Conservation (phyloP, 352 stramenopile species). For the Pythium rishiriense region DNA sequence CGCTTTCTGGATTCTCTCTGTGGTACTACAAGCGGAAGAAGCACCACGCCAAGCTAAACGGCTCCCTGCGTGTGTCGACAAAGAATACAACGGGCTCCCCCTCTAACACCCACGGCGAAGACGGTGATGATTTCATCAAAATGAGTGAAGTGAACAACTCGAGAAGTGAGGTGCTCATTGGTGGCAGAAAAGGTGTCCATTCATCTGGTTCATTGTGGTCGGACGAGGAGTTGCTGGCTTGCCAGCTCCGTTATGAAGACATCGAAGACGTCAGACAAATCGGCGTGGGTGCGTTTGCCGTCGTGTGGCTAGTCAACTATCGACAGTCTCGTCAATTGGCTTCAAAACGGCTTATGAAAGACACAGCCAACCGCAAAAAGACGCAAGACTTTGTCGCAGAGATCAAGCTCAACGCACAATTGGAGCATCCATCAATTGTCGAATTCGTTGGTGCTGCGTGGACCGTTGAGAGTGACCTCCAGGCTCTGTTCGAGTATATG, state of each 20-base stretch:
- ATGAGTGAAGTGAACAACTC: not conserved
- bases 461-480: conserved; percentile 54
- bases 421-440: conserved; percentile 70
- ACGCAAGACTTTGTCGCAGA: conserved; percentile 62
- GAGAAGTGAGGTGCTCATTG: no score
- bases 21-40: not conserved
- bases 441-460: conserved; percentile 64
- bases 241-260: conserved; percentile 3
- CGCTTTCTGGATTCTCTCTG: not conserved
- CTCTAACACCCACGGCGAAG: not conserved
- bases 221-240: conserved; percentile 20
- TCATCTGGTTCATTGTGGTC: conserved; percentile 12
- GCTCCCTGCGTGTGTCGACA: not conserved
- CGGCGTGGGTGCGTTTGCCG: conserved; percentile 41
- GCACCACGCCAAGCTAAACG: not conserved
- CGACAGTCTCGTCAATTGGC: conserved; percentile 38
- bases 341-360: conserved; percentile 50
- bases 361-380: conserved; percentile 40
- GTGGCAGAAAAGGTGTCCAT: not conserved
- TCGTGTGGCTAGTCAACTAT: conserved; percentile 54
- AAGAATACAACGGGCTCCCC: not conserved
- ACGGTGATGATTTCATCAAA: not conserved
- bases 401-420: conserved; percentile 61
- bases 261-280: conserved; percentile 22
- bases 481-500: conserved; percentile 75